These are phyloP conservation scores for Tubosaeta sp. DNA, from an alignment of 768 basidiomycete genomes.

Conservation along the genomic window DNA sequence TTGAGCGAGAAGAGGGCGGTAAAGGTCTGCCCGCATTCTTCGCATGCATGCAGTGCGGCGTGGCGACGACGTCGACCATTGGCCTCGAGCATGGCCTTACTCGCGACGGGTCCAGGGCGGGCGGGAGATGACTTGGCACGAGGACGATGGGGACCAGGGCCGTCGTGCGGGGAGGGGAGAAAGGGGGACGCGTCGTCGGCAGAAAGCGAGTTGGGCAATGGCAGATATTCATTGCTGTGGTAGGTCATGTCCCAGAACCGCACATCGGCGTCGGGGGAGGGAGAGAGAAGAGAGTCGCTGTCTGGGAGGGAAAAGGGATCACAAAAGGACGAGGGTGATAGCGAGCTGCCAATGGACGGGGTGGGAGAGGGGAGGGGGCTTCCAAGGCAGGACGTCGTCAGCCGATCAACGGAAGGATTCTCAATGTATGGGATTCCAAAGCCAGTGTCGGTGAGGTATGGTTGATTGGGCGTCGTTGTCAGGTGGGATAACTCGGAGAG, in stretches of 20 bases:
- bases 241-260: constrained; percentile 3
- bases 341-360: constrained; percentile 19
- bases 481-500: constrained; percentile 19
- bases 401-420: background rate
- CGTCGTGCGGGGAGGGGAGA: background rate
- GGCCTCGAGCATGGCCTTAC: constrained; percentile 31
- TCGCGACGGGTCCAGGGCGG: constrained; percentile 23
- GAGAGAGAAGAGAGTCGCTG: constrained; percentile 14
- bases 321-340: constrained; percentile 19
- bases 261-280: constrained; percentile 16
- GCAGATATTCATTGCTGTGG: constrained; percentile 10
- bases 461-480: background rate
- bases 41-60: constrained; percentile 17
- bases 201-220: background rate
- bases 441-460: constrained; percentile 5
- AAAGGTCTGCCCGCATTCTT: constrained; percentile 22
- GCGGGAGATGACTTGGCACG: constrained; percentile 13
- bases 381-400: constrained; percentile 9
- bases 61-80: constrained; percentile 30
- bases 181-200: constrained; percentile 2
- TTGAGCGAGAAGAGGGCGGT: constrained; percentile 31
- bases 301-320: constrained; percentile 17
- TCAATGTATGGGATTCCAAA: constrained; percentile 16
- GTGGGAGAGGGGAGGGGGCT: constrained; percentile 24
- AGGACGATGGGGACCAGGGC: constrained; percentile 11